Evolutionary conservation across 73 alveolate genomes (phyloP), one percentile per base, ranked within the genome.

Genomic region (Durusdinium trenchii): DNA sequence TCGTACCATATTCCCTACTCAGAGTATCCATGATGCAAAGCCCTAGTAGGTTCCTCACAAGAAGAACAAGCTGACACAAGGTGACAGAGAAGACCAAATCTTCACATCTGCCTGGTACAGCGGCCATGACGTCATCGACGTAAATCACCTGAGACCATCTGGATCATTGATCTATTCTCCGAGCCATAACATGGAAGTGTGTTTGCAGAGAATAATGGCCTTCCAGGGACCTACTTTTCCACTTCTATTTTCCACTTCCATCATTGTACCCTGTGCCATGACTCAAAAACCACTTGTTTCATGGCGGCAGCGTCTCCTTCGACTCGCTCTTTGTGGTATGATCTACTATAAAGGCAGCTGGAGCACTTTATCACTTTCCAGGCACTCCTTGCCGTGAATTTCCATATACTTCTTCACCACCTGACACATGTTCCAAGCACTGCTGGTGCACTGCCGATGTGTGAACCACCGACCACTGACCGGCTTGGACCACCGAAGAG

Each of bases 301-400:
- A n/a, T n/a, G n/a, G n/a, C n/a, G n/a, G n/a, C n/a, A n/a, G n/a
- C n/a, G n/a, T n/a, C n/a, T n/a, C n/a, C n/a, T n/a, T n/a, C n/a
- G n/a, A n/a, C n/a, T n/a, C n/a, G n/a, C n/a, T n/a, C n/a, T n/a
- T n/a, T n/a, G n/a, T n/a, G n/a, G n/a, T n/a, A n/a, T n/a, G n/a
- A n/a, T n/a, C n/a, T n/a, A n/a, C n/a, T n/a, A n/a, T n/a, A n/a
- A n/a, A n/a, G n/a, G n/a, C n/a, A n/a, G n/a, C n/a, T n/a, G n/a
- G n/a, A n/a, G n/a, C n/a, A n/a, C 97, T 76, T 91, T 47, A 47
- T 91, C 87, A 51, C 97, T 91, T 91, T 91, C 97, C 97, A 50
- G 7, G 38, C 89, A 40, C 7, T 91, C 97, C 42, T 51, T 54
- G 32, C 97, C 97, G 36, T 76, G 82, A 51, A 51, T 10, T 75